Percentiles rank a stretch among this genome's conserved stretches.
Evolutionary conservation across 805 yeast species (phyloP).

Genomic region (Wickerhamomyces alni): DNA sequence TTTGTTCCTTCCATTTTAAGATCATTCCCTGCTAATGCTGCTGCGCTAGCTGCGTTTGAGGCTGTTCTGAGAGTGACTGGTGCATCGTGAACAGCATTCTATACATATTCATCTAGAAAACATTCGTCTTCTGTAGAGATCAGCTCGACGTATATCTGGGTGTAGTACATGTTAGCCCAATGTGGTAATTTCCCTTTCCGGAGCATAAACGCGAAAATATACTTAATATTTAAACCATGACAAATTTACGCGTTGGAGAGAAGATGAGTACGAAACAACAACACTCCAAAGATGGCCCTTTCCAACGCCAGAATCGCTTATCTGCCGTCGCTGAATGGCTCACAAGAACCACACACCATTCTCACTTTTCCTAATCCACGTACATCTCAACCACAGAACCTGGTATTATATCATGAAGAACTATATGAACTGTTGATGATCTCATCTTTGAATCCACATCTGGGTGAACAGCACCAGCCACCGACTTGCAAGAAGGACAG

Average conservation of each 20-base stretch:
- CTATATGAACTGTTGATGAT: conserved; percentile 36
- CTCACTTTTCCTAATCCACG: conserved; percentile 17
- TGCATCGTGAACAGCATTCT: conserved; percentile 23
- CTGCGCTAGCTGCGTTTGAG: conserved; percentile 87
- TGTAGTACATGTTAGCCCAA: too few relatives aligned
- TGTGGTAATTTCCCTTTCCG: too few relatives aligned
- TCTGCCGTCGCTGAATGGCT: conserved; percentile 4
- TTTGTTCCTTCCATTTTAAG: conserved; percentile 74
- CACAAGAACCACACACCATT: conserved; percentile 3
- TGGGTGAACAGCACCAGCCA: conserved; percentile 17
- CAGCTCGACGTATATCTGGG: too few relatives aligned
- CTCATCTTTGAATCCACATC: conserved; percentile 31
- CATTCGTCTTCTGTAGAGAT: too few relatives aligned
- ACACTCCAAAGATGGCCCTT: not conserved
- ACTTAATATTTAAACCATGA: too few relatives aligned
- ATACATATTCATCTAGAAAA: too few relatives aligned
- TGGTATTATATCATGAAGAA: conserved; percentile 10
- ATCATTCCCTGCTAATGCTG: conserved; percentile 92
- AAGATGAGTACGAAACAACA: too few relatives aligned
- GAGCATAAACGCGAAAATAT: too few relatives aligned
- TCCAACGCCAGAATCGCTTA: conserved; percentile 8
- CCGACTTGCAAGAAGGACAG: conserved; percentile 22
- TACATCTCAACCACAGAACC: conserved; percentile 6
- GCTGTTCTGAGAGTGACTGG: conserved; percentile 58
- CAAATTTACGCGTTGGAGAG: not conserved